phyloP scores from a whole-genome alignment of 768 basidiomycete genomes.

The Galerina sulciceps region DNA sequence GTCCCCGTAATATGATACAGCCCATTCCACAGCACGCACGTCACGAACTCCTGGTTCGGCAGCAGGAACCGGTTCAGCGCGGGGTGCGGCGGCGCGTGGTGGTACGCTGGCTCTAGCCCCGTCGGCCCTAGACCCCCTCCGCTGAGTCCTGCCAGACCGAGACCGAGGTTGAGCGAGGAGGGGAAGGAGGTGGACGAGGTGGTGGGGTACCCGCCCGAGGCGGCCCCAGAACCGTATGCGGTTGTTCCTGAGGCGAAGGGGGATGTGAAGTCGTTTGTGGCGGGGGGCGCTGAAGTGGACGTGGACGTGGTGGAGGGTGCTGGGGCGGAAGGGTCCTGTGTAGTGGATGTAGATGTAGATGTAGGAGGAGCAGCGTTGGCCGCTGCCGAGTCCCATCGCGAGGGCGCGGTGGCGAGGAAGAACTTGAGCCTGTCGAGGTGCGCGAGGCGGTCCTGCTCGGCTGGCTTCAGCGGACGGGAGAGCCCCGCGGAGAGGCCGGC shows the following conservation, averaged over 20 bases:
- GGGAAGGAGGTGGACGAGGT: no score
- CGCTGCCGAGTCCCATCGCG: constrained; percentile 60
- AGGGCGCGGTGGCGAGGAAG: constrained; percentile 86
- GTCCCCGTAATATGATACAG: constrained; percentile 95
- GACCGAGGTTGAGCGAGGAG: no score
- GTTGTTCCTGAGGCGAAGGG: not conserved
- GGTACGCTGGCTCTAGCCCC: constrained; percentile 31
- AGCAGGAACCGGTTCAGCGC: constrained; percentile 86
- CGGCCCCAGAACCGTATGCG: constrained; percentile 1
- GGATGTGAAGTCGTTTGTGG: constrained; percentile 14
- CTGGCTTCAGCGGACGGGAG: constrained; percentile 59
- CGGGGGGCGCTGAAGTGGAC: constrained; percentile 15
- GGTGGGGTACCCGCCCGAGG: constrained; percentile 13
- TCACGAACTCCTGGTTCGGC: constrained; percentile 86
- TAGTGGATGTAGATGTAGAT: constrained; percentile 19
- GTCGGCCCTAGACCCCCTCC: no score
- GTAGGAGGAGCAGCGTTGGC: constrained; percentile 31
- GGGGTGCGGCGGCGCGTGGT: constrained; percentile 65
- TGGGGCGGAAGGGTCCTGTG: constrained; percentile 3
- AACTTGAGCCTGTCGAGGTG: constrained; percentile 84
- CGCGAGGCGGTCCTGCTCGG: constrained; percentile 73
- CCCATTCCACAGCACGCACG: constrained; percentile 91
- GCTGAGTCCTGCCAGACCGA: no score
- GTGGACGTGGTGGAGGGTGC: not conserved
- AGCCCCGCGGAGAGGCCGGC: constrained; percentile 45